Conservation (phyloP, 2,329 filamentous ascomycete genomes). For the Zalaria obscura region DNA sequence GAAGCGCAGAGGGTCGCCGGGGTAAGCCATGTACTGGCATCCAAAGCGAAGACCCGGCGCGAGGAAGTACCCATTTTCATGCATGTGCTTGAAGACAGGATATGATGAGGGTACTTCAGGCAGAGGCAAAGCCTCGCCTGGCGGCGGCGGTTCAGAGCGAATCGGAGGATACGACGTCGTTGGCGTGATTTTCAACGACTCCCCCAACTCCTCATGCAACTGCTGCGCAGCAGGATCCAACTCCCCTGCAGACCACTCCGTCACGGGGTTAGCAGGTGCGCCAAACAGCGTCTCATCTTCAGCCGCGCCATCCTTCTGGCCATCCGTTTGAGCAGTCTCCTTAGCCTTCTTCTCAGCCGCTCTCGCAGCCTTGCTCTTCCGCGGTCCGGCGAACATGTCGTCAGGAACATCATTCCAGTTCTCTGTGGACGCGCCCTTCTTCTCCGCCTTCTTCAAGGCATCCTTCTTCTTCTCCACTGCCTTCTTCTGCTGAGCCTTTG, state of each 20-base stretch:
- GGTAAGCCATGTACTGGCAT: constrained; percentile 87
- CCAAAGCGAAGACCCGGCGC: constrained; percentile 90
- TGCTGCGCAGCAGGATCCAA: not conserved
- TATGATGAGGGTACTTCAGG: constrained; percentile 39
- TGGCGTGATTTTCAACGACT: constrained; percentile 27
- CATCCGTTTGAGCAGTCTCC: not conserved
- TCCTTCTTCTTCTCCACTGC: constrained; percentile 36
- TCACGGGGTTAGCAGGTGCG: not conserved
- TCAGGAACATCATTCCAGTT: constrained; percentile 9
- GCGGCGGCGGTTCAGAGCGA: constrained; percentile 4
- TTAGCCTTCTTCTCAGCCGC: not conserved
- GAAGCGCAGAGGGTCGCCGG: constrained; percentile 85
- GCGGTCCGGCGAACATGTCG: constrained; percentile 6
- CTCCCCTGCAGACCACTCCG: too few relatives aligned
- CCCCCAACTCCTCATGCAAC: not conserved
- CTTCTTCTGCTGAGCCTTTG: constrained; percentile 29
- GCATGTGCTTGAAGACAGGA: constrained; percentile 67
- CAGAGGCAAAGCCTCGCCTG: constrained; percentile 13
- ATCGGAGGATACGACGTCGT: constrained; percentile 35
- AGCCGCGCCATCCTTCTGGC: not conserved
- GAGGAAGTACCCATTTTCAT: constrained; percentile 68
- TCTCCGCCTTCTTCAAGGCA: constrained; percentile 42
- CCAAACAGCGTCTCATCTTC: constrained; percentile 3
- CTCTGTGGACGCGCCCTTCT: constrained; percentile 17
- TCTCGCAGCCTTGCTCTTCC: constrained; percentile 2